These are phyloP conservation scores for Neonectria coccinea DNA, from an alignment of 2,329 filamentous ascomycete genomes.

Conservation along the genomic window DNA sequence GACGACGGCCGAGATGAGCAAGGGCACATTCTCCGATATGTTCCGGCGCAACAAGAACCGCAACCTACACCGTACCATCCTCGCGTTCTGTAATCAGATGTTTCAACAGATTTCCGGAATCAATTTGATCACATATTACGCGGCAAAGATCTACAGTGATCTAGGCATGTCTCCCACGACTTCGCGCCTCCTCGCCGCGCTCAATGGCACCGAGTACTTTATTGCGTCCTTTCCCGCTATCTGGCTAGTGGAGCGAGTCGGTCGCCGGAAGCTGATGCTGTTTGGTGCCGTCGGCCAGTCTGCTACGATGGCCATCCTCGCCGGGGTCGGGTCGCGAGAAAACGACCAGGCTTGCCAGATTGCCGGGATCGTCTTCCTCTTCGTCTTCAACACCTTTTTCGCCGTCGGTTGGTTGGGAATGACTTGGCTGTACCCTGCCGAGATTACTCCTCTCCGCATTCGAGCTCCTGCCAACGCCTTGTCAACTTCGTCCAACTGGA, in stretches of 20 bases:
- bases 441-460: conserved; percentile 75
- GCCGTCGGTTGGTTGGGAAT: conserved; percentile 70
- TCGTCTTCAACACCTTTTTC: conserved; percentile 70
- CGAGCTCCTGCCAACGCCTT: conserved; percentile 71
- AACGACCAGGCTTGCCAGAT: conserved; percentile 64
- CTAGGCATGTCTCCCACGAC: conserved; percentile 65
- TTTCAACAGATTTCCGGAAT: conserved; percentile 72
- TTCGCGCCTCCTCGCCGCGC: conserved; percentile 66
- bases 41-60: conserved; percentile 70
- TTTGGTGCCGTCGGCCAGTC: conserved; percentile 74
- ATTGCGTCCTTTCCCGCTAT: conserved; percentile 72
- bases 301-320: conserved; percentile 72
- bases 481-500: conserved; percentile 67
- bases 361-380: conserved; percentile 74
- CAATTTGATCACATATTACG: conserved; percentile 73
- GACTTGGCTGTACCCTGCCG: conserved; percentile 74
- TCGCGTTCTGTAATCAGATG: conserved; percentile 71
- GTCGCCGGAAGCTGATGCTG: conserved; percentile 78
- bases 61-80: conserved; percentile 67
- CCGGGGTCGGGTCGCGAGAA: conserved; percentile 65
- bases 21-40: conserved; percentile 69
- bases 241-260: conserved; percentile 74
- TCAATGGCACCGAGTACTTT: conserved; percentile 62
- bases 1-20: conserved; percentile 76
- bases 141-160: conserved; percentile 68